These are phyloP conservation scores for Lathyrus tuberosus DNA, from an alignment of 306 rosid species.

Conservation along the genomic window DNA sequence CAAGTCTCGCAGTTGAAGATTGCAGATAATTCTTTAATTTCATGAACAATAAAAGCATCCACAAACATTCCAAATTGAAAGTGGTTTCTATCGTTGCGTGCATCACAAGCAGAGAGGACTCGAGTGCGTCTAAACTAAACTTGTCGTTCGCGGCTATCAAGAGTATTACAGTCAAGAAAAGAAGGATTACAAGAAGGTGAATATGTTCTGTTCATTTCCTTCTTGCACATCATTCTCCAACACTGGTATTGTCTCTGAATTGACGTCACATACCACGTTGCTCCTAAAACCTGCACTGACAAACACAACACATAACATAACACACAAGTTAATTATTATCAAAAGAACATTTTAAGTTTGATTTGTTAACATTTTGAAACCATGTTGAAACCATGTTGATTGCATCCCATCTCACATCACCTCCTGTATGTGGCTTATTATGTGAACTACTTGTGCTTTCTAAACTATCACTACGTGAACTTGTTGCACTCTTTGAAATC, in stretches of 20 bases:
- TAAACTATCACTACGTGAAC: constrained; percentile 65
- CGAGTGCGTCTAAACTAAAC: constrained; percentile 57
- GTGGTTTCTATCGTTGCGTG: constrained; percentile 46
- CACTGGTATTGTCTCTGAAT: constrained; percentile 75
- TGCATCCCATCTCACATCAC: constrained; percentile 86
- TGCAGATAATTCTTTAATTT: constrained; percentile 65
- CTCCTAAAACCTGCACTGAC: constrained; percentile 86
- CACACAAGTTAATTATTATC: constrained; percentile 27
- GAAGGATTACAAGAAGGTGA: constrained; percentile 70
- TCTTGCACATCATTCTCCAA: constrained; percentile 60
- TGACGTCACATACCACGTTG: constrained; percentile 82
- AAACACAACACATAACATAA: constrained; percentile 27
- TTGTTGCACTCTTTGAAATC: constrained; percentile 29
- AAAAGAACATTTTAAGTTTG: not conserved
- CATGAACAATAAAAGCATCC: constrained; percentile 59
- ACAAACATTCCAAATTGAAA: constrained; percentile 82
- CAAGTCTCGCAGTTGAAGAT: constrained; percentile 83
- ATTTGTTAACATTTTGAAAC: no score
- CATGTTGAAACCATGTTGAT: constrained; percentile 60
- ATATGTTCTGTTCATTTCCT: constrained; percentile 63
- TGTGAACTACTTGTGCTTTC: constrained; percentile 46
- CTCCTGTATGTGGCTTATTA: constrained; percentile 80
- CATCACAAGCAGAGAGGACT: constrained; percentile 61
- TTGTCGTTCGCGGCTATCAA: constrained; percentile 41
- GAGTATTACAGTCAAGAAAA: constrained; percentile 62